Evolutionary conservation across 2,329 filamentous ascomycete genomes (phyloP), one percentile per base, ranked within the genome.

Genomic region (Exophiala xenobiotica): DNA sequence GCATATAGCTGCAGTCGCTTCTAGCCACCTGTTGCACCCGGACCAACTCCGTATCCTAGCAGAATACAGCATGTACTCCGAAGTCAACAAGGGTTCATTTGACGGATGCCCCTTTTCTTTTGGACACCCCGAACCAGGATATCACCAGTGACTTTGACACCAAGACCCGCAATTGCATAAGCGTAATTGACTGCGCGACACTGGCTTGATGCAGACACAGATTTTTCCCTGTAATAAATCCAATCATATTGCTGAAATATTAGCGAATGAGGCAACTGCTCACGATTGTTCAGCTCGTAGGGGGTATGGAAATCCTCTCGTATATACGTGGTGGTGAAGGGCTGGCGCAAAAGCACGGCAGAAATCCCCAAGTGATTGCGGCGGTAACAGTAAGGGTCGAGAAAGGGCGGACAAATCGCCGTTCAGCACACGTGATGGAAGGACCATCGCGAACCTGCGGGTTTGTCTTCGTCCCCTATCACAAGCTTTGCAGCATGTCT

Each of bases 131-230:
- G 22, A 51, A 51, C 48, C 44, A 51, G 26, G 41, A 41, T 43
- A 46, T 49, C 33, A 51, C 41, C 48, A 45, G 50, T n/a, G 20
- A 26, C 38, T 22, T 51, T 48, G 42, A 53, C 44, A 48, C 39
- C 24, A 44, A 20, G 26, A 44, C 40, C 33, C 41, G 48, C 40
- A 31, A 33, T 43, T 37, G 37, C 53, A 52, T 52, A 55, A 55
- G 53, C 53, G 53, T 55, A 35, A 51, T 52, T 51, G 49, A 42
- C 29, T 7, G 31, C 44, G 23, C 45, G 27, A 35, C 27, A 44
- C 39, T 47, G 16, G 23, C 24, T 33, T 14, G n/a, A n/a, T n/a
- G n/a, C n/a, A n/a, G n/a, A n/a, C n/a, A n/a, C n/a, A n/a, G n/a
- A n/a, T n/a, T n/a, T n/a, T n/a, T n/a, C n/a, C n/a, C n/a, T n/a